These are phyloP conservation scores for Ophiostoma sp. DNA, from an alignment of 2,329 filamentous ascomycete species.

Conservation along the genomic window DNA sequence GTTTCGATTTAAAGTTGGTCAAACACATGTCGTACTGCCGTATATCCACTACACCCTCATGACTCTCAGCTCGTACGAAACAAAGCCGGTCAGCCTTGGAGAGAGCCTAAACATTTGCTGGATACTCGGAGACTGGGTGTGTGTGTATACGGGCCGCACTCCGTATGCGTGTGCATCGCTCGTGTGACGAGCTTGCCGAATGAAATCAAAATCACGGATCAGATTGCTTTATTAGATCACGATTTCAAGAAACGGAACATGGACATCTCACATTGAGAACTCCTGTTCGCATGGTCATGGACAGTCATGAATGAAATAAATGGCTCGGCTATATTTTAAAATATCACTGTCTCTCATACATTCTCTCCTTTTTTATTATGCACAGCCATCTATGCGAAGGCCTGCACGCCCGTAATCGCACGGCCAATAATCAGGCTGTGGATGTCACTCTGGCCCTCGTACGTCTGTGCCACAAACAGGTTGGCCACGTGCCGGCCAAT, in stretches of 20 bases:
- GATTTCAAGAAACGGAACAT: background rate
- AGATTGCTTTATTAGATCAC: background rate
- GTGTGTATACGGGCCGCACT: background rate
- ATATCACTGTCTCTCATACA: no score
- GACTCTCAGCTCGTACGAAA: background rate
- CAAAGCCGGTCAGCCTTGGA: background rate
- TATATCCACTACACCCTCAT: background rate
- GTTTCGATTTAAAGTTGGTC: background rate
- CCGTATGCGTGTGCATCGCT: background rate
- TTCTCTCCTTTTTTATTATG: background rate
- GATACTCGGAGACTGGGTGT: background rate
- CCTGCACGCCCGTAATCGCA: slow-evolving; percentile 65
- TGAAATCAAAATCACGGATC: background rate
- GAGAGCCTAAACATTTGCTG: background rate
- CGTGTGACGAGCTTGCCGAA: background rate
- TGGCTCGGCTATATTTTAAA: background rate
- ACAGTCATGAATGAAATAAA: background rate
- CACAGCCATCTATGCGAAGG: slow-evolving; percentile 60
- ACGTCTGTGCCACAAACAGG: slow-evolving; percentile 95
- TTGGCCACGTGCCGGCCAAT: slow-evolving; percentile 96
- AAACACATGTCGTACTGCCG: background rate
- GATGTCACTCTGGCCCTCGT: slow-evolving; percentile 97
- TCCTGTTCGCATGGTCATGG: background rate
- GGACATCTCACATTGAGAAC: background rate
- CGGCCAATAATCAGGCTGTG: slow-evolving; percentile 73